These are phyloP conservation scores for Oryza nivara DNA, from an alignment of 176 grass and related monocot genomes.

Conservation along the genomic window DNA sequence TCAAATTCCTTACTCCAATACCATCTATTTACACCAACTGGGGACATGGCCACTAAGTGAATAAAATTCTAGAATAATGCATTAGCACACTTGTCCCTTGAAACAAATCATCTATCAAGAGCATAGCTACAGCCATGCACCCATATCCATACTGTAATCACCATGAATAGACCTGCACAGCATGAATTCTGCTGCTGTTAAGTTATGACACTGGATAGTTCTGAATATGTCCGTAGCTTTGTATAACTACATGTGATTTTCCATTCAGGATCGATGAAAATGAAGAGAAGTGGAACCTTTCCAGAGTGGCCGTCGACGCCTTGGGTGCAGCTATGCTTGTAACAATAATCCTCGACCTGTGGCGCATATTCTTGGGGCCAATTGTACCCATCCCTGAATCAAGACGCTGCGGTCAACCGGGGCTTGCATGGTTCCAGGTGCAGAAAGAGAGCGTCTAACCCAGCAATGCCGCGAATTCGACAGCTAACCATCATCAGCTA, in stretches of 20 bases:
- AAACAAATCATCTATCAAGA: neutral
- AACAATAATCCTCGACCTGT: constrained; percentile 84
- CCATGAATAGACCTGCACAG: neutral
- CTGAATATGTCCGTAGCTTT: neutral
- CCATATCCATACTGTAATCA: neutral
- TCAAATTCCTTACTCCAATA: neutral
- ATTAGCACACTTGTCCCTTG: neutral
- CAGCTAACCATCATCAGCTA: no score
- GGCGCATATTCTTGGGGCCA: constrained; percentile 91
- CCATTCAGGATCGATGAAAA: constrained; percentile 42
- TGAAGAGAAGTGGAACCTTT: constrained; percentile 64
- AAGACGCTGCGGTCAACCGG: constrained; percentile 58
- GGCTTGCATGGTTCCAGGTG: constrained; percentile 79
- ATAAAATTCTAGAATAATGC: neutral
- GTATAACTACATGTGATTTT: neutral
- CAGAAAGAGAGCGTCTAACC: neutral
- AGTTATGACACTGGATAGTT: neutral
- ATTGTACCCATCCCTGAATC: constrained; percentile 57
- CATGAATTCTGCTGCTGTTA: neutral
- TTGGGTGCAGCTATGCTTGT: constrained; percentile 94
- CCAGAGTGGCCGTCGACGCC: constrained; percentile 81
- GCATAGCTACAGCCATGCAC: neutral
- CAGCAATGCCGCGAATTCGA: neutral
- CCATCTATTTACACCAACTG: neutral
- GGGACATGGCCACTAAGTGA: neutral